phyloP scores from a whole-genome alignment of 768 basidiomycete genomes.

The Lentinula boryana region DNA sequence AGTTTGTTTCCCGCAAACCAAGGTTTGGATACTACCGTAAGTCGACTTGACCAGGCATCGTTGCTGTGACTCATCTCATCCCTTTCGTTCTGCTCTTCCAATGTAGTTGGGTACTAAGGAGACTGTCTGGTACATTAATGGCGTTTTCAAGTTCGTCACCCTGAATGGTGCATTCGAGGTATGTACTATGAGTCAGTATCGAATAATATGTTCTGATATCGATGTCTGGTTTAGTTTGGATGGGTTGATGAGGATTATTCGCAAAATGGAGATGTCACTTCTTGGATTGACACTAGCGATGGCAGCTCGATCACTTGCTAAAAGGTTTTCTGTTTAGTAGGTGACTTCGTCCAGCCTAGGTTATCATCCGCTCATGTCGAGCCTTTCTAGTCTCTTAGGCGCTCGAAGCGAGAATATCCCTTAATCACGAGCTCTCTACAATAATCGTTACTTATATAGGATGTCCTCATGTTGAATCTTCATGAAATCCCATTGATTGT shows the following conservation, averaged over 20 bases:
- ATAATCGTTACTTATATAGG: too few species aligned
- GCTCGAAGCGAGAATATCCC: too few species aligned
- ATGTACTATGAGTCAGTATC: background rate
- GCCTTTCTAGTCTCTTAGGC: too few species aligned
- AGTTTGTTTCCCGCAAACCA: background rate
- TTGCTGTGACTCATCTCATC: background rate
- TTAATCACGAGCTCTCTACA: too few species aligned
- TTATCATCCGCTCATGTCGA: too few species aligned
- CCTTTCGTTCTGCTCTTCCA: too few species aligned
- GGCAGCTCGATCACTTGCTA: background rate
- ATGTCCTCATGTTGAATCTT: too few species aligned
- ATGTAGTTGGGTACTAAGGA: background rate
- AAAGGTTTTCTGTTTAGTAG: background rate
- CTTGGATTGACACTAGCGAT: background rate
- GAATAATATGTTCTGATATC: background rate
- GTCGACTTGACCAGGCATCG: background rate
- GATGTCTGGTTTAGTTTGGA: background rate
- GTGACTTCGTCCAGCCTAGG: too few species aligned
- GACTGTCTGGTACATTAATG: background rate
- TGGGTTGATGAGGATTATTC: background rate
- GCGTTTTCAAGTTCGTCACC: background rate
- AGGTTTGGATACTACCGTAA: background rate
- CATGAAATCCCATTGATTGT: too few species aligned
- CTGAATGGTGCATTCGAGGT: background rate
- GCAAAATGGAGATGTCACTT: background rate